phyloP scores from a whole-genome alignment of 768 basidiomycete genomes.

The Lyophyllum atratum region DNA sequence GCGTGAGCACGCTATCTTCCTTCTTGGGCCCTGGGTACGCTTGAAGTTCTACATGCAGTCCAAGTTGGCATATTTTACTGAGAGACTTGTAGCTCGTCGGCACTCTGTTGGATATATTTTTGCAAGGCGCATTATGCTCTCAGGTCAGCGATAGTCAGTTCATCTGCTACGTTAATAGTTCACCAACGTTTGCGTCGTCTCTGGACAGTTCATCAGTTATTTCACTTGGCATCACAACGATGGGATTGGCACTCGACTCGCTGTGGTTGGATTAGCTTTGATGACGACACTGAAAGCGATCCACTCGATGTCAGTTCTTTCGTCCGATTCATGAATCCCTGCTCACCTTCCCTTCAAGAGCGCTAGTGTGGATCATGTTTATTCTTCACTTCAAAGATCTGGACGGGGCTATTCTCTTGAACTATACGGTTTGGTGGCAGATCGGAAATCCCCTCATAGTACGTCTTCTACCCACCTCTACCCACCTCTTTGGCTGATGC shows the following conservation, averaged over 20 bases:
- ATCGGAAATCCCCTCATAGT: conserved; percentile 32
- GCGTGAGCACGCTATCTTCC: conserved; percentile 21
- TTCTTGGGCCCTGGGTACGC: conserved; percentile 35
- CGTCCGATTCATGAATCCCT: background rate
- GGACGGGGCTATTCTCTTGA: conserved; percentile 27
- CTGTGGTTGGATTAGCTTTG: conserved; percentile 25
- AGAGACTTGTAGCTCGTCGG: conserved; percentile 26
- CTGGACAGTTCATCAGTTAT: conserved; percentile 28
- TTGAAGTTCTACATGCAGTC: background rate
- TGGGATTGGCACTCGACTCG: conserved; percentile 16
- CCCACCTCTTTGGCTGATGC: background rate
- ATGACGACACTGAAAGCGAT: conserved; percentile 31
- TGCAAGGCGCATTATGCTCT: conserved; percentile 32
- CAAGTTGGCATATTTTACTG: background rate
- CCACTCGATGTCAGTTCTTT: conserved; percentile 29
- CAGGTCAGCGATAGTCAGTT: conserved; percentile 21
- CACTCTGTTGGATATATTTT: conserved; percentile 25
- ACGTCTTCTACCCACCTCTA: background rate
- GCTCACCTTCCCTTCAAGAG: conserved; percentile 18
- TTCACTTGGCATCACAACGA: conserved; percentile 25
- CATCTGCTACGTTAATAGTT: background rate
- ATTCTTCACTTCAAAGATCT: conserved; percentile 29
- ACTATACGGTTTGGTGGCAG: conserved; percentile 35
- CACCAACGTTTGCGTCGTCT: background rate
- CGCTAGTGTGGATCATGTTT: conserved; percentile 30